phyloP scores from a whole-genome alignment of 805 yeast genomes.

The Blastobotrys muscicola region DNA sequence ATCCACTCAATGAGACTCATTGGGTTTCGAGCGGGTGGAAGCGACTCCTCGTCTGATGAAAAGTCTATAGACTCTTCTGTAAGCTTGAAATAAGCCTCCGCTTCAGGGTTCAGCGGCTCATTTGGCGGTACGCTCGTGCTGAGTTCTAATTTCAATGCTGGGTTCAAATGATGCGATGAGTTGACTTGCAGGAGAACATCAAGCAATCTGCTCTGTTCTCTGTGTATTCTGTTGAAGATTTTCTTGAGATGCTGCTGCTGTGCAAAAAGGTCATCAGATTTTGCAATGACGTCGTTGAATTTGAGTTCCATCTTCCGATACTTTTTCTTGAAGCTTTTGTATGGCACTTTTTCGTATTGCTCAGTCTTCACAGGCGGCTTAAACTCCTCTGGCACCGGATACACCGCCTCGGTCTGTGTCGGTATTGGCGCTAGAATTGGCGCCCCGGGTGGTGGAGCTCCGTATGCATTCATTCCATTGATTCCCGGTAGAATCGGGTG shows the following conservation, averaged over 20 bases:
- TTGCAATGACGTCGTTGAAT: conserved; percentile 11
- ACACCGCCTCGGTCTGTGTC: no score
- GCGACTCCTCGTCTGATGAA: conserved; percentile 11
- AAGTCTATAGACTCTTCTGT: conserved; percentile 7
- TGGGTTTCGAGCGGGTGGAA: conserved; percentile 10
- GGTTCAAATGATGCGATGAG: conserved; percentile 5
- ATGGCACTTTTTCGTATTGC: conserved; percentile 5
- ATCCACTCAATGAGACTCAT: conserved; percentile 15
- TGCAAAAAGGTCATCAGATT: conserved; percentile 11
- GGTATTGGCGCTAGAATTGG: no score
- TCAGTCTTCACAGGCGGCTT: neutral
- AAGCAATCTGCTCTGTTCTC: conserved; percentile 12
- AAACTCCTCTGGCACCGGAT: neutral
- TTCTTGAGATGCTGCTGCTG: conserved; percentile 6
- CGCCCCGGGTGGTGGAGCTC: no score
- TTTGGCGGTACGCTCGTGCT: neutral
- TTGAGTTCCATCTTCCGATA: conserved; percentile 12
- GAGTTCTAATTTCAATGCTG: conserved; percentile 2
- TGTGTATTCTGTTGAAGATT: conserved; percentile 12
- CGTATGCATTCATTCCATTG: no score
- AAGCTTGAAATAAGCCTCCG: conserved; percentile 5
- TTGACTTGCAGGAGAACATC: conserved; percentile 11
- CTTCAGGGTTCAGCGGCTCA: neutral
- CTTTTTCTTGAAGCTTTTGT: conserved; percentile 10
- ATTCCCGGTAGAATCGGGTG: no score